Evolutionary conservation across 2,329 filamentous ascomycete genomes (phyloP), one percentile per base, ranked within the genome.

Genomic region (Botrytis aclada): DNA sequence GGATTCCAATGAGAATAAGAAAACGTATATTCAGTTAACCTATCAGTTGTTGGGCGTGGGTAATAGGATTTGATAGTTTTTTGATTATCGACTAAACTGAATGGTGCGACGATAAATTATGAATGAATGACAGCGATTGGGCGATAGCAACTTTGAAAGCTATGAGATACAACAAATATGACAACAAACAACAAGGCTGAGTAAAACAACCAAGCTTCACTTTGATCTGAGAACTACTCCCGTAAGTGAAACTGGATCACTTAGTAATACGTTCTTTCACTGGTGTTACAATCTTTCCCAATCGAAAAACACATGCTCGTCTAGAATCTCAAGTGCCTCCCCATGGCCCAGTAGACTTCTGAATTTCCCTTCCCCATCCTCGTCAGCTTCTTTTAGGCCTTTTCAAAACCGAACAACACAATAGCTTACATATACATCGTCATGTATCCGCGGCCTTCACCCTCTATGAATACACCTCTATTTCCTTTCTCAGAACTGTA

Each of bases 11-110:
- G 22, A 25, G 45, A 10, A 25, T 1, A 5, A 25, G 9, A 51
- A 51, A 10, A 51, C 1, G 45, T 10, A 0, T 1, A 51, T 25
- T 1, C 6, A 51, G 3, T 51, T 6, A 14, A 25, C 1, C 1
- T 25, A 8, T 25, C 16, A 2, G 4, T 25, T 51, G 9, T 25
- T n/a, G 22, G 4, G 45, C 45, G 1, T 6, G 12, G 1, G 4
- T 1, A 12, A 25, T 25, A 51, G 4, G 22, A 25, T 25, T 3
- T 12, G 4, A 25, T 25, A 3, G 45, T 2, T 4, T 12, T 0
- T 3, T 6, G 2, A 12, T 25, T 25, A 14, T 5, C 5, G 22
- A 51, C 22, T 25, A 0, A 51, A 51, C 1, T 51, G 2, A 47
- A 25, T 51, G 45, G 1, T 25, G 22, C 8, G 22, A 51, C 1